Percentiles rank a stretch among this genome's conserved stretches.
Evolutionary conservation across 305 asterid species (phyloP).

Genomic region (Galium porrigens): DNA sequence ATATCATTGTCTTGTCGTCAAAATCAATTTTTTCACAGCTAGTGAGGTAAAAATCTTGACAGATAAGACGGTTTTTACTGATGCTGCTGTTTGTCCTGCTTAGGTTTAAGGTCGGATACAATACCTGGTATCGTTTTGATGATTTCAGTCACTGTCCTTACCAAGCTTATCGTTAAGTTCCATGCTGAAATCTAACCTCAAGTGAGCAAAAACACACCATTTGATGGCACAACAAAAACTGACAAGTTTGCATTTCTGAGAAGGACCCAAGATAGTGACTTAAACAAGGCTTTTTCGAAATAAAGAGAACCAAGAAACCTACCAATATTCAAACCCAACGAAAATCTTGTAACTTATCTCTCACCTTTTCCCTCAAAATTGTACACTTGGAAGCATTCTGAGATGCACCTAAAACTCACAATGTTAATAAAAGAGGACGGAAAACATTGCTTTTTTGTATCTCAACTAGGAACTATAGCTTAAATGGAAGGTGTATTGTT

Average conservation of each 20-base stretch:
- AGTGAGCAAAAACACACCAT: background rate
- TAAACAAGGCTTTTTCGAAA: background rate
- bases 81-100: background rate
- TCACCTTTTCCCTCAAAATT: background rate
- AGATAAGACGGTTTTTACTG: background rate
- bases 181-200: background rate
- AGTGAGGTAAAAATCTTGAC: background rate
- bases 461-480: conserved; percentile 1
- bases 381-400: background rate
- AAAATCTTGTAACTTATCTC: background rate
- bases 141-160: background rate
- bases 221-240: background rate
- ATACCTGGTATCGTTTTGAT: background rate
- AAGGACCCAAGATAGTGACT: background rate
- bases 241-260: background rate
- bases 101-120: background rate
- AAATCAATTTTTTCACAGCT: background rate
- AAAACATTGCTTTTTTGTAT: too few species aligned
- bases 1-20: conserved; percentile 4
- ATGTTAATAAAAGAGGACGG: background rate
- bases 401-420: background rate
- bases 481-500: conserved; percentile 48
- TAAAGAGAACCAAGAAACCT: background rate
- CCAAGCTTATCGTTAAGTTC: background rate
- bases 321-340: background rate